phyloP scores from a whole-genome alignment of 805 yeast genomes.

The Candida koratica region DNA sequence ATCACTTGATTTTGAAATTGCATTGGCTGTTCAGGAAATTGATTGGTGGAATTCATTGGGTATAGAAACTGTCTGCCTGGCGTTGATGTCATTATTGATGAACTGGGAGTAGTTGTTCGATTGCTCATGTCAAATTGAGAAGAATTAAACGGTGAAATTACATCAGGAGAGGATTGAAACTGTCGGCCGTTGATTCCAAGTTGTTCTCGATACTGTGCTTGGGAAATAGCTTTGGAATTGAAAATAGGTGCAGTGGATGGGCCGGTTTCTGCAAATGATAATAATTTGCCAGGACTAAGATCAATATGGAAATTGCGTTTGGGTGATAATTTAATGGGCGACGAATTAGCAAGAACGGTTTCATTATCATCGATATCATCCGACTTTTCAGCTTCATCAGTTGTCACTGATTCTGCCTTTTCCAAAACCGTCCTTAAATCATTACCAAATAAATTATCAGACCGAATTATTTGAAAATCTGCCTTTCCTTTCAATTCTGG shows the following conservation, averaged over 20 bases:
- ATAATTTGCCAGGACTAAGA: conserved; percentile 13
- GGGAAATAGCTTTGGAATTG: conserved; percentile 19
- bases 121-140: conserved; percentile 7
- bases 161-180: conserved; percentile 11
- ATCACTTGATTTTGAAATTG: conserved; percentile 16
- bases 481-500: conserved; percentile 8
- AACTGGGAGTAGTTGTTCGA: conserved; percentile 6
- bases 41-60: background rate
- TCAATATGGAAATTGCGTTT: conserved; percentile 18
- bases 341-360: conserved; percentile 39
- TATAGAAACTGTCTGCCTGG: conserved; percentile 11
- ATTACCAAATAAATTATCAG: conserved; percentile 11
- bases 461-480: conserved; percentile 13
- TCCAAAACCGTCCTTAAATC: conserved; percentile 14
- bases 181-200: conserved; percentile 8
- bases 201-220: conserved; percentile 1
- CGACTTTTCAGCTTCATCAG: conserved; percentile 6
- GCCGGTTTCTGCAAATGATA: conserved; percentile 16
- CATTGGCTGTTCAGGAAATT: background rate
- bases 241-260: conserved; percentile 37
- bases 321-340: conserved; percentile 26
- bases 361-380: conserved; percentile 31
- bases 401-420: conserved; percentile 10
- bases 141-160: conserved; percentile 11
- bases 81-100: conserved; percentile 16